phyloP scores from a whole-genome alignment of 495 filamentous ascomycete genomes.

The Lepraria neglecta region DNA sequence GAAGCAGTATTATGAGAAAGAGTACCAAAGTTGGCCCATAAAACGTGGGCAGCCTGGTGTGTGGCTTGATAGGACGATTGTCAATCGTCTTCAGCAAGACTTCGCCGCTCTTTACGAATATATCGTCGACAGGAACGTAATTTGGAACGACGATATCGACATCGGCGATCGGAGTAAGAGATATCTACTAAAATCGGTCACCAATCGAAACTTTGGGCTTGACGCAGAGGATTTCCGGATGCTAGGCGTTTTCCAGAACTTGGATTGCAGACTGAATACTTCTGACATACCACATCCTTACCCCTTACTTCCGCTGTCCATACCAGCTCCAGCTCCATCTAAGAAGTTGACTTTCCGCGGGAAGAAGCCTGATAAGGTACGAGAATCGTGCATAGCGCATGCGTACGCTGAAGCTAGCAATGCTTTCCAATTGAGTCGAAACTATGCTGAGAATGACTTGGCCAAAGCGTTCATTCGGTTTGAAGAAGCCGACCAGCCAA shows the following conservation, averaged over 20 bases:
- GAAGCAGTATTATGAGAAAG: slow-evolving; percentile 44
- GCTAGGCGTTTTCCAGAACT: slow-evolving; percentile 31
- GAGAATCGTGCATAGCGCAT: slow-evolving; percentile 43
- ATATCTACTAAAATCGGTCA: background rate
- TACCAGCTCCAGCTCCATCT: background rate
- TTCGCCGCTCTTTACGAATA: slow-evolving; percentile 64
- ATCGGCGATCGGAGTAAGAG: slow-evolving; percentile 5
- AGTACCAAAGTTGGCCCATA: slow-evolving; percentile 52
- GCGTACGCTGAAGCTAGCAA: slow-evolving; percentile 61
- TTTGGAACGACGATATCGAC: slow-evolving; percentile 44
- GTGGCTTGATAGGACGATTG: slow-evolving; percentile 53
- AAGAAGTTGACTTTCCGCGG: slow-evolving; percentile 16
- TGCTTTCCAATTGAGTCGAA: slow-evolving; percentile 48
- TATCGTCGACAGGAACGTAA: slow-evolving; percentile 56
- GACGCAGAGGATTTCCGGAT: slow-evolving; percentile 13
- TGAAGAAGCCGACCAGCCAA: slow-evolving; percentile 49
- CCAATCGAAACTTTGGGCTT: slow-evolving; percentile 9
- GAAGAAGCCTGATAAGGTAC: slow-evolving; percentile 25
- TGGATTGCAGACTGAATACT: slow-evolving; percentile 53
- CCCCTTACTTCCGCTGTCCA: slow-evolving; percentile 42
- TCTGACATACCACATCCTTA: slow-evolving; percentile 63
- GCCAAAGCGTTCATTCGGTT: slow-evolving; percentile 56
- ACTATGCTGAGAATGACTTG: slow-evolving; percentile 32
- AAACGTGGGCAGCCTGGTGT: slow-evolving; percentile 30
- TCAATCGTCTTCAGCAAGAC: slow-evolving; percentile 51